Conservation (phyloP, 371 early-diverging fungal genomes). For the Mortierella sp. region DNA sequence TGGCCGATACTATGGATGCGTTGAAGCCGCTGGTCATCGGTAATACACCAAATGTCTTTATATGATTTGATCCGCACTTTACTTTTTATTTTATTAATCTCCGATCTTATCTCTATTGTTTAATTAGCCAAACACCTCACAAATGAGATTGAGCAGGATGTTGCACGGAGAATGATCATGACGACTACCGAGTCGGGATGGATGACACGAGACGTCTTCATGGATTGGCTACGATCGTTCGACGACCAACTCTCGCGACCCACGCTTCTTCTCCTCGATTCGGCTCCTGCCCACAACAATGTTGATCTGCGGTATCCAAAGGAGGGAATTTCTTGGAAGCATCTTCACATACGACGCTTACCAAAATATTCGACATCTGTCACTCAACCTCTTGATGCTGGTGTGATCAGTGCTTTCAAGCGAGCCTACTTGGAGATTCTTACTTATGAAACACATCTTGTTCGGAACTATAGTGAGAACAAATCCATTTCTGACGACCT, state of each 20-base stretch:
- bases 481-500: not conserved
- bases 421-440: not conserved
- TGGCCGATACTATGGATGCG: not conserved
- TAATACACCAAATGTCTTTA: not conserved
- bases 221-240: not conserved
- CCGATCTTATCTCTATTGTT: no score
- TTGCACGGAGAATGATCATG: not conserved
- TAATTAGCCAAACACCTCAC: not conserved
- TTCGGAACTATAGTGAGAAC: not conserved
- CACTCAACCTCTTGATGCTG: constrained; percentile 13
- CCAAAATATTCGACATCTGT: not conserved
- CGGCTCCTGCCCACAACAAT: not conserved
- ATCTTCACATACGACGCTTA: not conserved
- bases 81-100: not conserved
- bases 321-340: not conserved
- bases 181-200: not conserved
- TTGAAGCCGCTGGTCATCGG: constrained; percentile 2
- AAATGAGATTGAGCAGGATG: not conserved
- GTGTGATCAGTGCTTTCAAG: constrained; percentile 8
- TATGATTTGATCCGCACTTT: not conserved
- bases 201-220: not conserved
- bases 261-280: not conserved
- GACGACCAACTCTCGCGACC: not conserved
- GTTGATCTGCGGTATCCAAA: not conserved
- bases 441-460: not conserved